Percentiles rank a stretch among this genome's conserved stretches.
phyloP scores from a whole-genome alignment of 2,329 filamentous ascomycete species.

The Coniella vitis region DNA sequence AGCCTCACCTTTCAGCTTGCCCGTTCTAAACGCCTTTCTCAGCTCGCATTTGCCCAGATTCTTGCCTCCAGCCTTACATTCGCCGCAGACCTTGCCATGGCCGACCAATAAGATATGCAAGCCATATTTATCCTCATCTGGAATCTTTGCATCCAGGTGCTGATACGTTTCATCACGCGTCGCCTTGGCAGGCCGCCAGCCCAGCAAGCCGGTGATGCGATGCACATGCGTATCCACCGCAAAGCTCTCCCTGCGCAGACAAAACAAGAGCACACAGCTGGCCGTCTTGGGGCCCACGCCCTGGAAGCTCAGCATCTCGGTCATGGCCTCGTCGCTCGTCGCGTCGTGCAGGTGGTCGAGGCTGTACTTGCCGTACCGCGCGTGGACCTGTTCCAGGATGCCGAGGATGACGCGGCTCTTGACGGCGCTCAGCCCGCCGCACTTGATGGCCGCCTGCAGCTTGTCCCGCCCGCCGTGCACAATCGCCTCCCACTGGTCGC shows the following conservation, averaged over 20 bases:
- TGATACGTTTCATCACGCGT: constrained; percentile 40
- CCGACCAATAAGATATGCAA: constrained; percentile 42
- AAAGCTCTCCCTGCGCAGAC: constrained; percentile 39
- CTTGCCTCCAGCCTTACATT: constrained; percentile 39
- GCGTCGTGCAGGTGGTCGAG: constrained; percentile 41
- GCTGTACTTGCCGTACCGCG: constrained; percentile 34
- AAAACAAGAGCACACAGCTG: constrained; percentile 46
- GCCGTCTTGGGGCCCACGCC: constrained; percentile 51
- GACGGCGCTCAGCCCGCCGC: constrained; percentile 62
- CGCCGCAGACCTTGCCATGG: constrained; percentile 38
- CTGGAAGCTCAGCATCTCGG: constrained; percentile 41
- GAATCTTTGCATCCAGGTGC: constrained; percentile 41
- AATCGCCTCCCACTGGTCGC: constrained; percentile 37
- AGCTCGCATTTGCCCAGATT: constrained; percentile 33
- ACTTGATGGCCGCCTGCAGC: constrained; percentile 56
- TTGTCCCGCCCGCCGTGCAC: constrained; percentile 31
- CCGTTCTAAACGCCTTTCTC: constrained; percentile 31
- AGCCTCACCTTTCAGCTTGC: constrained; percentile 19
- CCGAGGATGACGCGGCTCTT: constrained; percentile 68
- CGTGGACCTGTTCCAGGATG: constrained; percentile 58
- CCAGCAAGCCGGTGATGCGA: constrained; percentile 40
- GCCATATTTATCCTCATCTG: constrained; percentile 42
- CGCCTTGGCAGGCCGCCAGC: constrained; percentile 38
- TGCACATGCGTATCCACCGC: constrained; percentile 49
- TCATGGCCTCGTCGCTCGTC: constrained; percentile 40